Evolutionary conservation across 1,284 basidiomycete species (phyloP).

Genomic region (Amylostereum chailletii): DNA sequence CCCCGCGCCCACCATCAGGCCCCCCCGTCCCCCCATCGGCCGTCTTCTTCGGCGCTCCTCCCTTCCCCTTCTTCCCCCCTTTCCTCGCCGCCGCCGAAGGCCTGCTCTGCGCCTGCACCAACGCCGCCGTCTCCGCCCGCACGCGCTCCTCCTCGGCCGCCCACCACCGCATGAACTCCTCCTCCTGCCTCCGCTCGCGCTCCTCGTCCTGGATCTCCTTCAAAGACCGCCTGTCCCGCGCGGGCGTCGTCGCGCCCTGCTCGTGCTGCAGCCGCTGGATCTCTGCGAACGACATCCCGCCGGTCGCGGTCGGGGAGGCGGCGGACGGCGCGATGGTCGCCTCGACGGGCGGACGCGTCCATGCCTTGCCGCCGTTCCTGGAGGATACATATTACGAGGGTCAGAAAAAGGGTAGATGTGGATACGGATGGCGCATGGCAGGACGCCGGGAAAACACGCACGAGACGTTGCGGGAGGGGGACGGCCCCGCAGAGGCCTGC

Average conservation of each 20-base stretch:
- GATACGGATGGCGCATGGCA: not conserved
- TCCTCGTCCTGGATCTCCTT: slow-evolving; percentile 86
- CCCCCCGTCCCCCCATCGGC: not conserved
- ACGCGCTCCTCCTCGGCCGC: slow-evolving; percentile 69
- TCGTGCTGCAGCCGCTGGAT: slow-evolving; percentile 77
- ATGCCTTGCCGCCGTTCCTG: slow-evolving; percentile 37
- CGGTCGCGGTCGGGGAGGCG: slow-evolving; percentile 20
- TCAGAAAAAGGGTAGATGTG: not conserved
- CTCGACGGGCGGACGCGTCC: slow-evolving; percentile 45
- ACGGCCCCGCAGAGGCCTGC: slow-evolving; percentile 19
- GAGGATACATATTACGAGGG: slow-evolving; percentile 1
- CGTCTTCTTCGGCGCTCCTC: not conserved
- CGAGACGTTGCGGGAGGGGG: slow-evolving; percentile 34
- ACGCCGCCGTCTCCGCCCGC: slow-evolving; percentile 29
- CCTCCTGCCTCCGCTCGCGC: slow-evolving; percentile 52
- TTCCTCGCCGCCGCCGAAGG: not conserved
- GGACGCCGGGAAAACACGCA: slow-evolving; percentile 25
- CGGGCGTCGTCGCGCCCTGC: slow-evolving; percentile 27
- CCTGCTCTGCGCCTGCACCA: not conserved
- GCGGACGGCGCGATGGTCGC: slow-evolving; percentile 28
- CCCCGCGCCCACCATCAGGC: not conserved
- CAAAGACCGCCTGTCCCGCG: slow-evolving; percentile 54
- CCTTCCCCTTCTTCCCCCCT: not conserved
- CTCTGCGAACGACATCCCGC: slow-evolving; percentile 58
- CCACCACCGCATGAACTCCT: slow-evolving; percentile 84